These are phyloP conservation scores for Hypoxylon intermedium DNA, from an alignment of 495 filamentous ascomycete genomes.

Conservation along the genomic window DNA sequence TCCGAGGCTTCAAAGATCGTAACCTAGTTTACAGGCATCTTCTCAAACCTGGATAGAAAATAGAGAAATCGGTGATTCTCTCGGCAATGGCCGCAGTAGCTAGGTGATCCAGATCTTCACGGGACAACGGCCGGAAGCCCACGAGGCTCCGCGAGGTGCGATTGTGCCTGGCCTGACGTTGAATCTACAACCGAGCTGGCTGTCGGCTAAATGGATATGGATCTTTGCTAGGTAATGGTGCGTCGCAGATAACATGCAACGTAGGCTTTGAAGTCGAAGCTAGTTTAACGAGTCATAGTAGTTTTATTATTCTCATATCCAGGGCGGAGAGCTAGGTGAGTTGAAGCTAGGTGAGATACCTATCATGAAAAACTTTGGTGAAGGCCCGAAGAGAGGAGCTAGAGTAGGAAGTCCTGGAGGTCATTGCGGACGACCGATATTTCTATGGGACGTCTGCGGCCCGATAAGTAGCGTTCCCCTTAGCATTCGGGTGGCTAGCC, in stretches of 20 bases:
- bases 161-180: conserved; percentile 10
- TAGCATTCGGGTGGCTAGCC: conserved; percentile 5
- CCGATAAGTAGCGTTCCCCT: conserved; percentile 27
- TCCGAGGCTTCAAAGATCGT: conserved; percentile 2
- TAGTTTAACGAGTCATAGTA: conserved; percentile 10
- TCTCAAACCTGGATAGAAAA: conserved; percentile 11
- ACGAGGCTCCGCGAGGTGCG: conserved; percentile 34
- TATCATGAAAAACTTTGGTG: conserved; percentile 14
- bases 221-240: conserved; percentile 6
- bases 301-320: too few relatives aligned
- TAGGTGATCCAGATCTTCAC: conserved; percentile 19
- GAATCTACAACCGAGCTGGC: conserved; percentile 29
- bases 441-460: conserved; percentile 26
- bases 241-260: conserved; percentile 10
- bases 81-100: conserved; percentile 27
- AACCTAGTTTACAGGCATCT: conserved; percentile 23
- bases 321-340: conserved; percentile 5
- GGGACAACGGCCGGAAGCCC: conserved; percentile 24
- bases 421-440: conserved; percentile 30
- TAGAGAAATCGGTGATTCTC: conserved; percentile 30
- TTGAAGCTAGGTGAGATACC: conserved; percentile 6
- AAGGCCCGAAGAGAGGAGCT: conserved; percentile 20
- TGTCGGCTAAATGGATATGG: conserved; percentile 35
- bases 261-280: conserved; percentile 7
- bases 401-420: conserved; percentile 6